Conservation (phyloP, 768 basidiomycete species). For the Lactarius quietus region DNA sequence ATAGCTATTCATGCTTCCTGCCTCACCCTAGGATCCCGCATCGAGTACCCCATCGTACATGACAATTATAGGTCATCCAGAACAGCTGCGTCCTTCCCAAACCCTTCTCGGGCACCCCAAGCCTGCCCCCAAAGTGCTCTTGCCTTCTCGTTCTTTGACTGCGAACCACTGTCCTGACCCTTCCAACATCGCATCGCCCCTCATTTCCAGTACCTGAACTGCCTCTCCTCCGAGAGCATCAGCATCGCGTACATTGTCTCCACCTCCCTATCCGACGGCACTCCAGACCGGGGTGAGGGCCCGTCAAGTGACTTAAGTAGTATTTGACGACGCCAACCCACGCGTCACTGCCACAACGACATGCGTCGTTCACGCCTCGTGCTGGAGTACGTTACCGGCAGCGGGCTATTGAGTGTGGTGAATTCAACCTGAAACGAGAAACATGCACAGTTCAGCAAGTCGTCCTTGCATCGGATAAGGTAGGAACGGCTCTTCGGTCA, state of each 20-base stretch:
- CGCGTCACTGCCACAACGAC: slow-evolving; percentile 67
- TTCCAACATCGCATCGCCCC: slow-evolving; percentile 8
- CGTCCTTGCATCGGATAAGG: slow-evolving; percentile 70
- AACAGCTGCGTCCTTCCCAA: slow-evolving; percentile 20
- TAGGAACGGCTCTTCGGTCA: slow-evolving; percentile 70
- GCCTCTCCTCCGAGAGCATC: slow-evolving; percentile 13
- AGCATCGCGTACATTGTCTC: slow-evolving; percentile 12
- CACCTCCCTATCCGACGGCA: not conserved
- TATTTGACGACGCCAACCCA: slow-evolving; percentile 67
- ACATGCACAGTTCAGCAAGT: slow-evolving; percentile 37
- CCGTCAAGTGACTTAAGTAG: slow-evolving; percentile 33
- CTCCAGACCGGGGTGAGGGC: not conserved
- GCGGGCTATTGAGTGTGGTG: slow-evolving; percentile 76
- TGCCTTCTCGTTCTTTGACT: slow-evolving; percentile 16
- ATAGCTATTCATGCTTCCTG: too few relatives aligned
- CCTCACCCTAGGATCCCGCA: slow-evolving; percentile 4
- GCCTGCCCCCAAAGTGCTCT: too few relatives aligned
- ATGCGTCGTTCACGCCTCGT: too few relatives aligned
- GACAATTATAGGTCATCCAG: slow-evolving; percentile 12
- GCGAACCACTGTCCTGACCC: slow-evolving; percentile 9
- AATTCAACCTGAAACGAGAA: slow-evolving; percentile 49
- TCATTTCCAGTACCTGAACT: slow-evolving; percentile 21
- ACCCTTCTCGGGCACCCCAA: slow-evolving; percentile 14
- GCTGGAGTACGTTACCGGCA: slow-evolving; percentile 69
- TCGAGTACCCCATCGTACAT: slow-evolving; percentile 4